Evolutionary conservation across 129 eudicot genomes (phyloP), one percentile per base, ranked within the genome.

Genomic region (Flaveria brownii): DNA sequence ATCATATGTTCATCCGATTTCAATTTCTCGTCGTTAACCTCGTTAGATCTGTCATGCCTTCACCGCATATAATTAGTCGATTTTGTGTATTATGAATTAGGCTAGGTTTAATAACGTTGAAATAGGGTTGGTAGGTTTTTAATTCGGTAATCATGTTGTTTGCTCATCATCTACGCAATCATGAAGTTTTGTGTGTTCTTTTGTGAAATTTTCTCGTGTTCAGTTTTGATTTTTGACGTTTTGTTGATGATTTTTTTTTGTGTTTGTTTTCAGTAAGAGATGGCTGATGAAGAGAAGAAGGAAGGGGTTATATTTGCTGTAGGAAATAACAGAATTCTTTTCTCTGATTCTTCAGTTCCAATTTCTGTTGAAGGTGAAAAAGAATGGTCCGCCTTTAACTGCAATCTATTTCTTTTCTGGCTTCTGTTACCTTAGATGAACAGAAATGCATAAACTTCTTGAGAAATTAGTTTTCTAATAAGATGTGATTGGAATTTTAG

Each of bases 281-380:
- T 72, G 85, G 91, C 70, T 57, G 87, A 85, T 76, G 83, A 62
- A 22, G 80, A 56, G 77, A 50, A 68, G 60, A 59, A 81, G 57
- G 90, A 82, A 64, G 96, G 79, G 67, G 87, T 84, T 57, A 54
- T 83, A 52, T 78, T 85, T 61, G 84, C 78, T 25, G 68, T 88
- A 23, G 93, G 86, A 79, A 78, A 82, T 42, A 85, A 68, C 80
- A 42, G 77, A 83, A 49, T 84, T 57, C 81, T 86, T 33, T 79
- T 80, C 78, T 85, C 89, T 28, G 71, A 83, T 86, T 79, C 93
- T 52, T 84, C 93, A 6, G 73, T 88, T 51, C 66, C 89, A 30
- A 81, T 88, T 73, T 82, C 97, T 46, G 70, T 85, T 45, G 78
- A 88, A 80, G 97, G 97, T 88, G 81, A 60, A 28, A 52, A 73